Percentiles rank a stretch among this genome's conserved stretches.
Evolutionary conservation across 1,139 yeast genomes (phyloP).

Genomic region (Candida sp.): DNA sequence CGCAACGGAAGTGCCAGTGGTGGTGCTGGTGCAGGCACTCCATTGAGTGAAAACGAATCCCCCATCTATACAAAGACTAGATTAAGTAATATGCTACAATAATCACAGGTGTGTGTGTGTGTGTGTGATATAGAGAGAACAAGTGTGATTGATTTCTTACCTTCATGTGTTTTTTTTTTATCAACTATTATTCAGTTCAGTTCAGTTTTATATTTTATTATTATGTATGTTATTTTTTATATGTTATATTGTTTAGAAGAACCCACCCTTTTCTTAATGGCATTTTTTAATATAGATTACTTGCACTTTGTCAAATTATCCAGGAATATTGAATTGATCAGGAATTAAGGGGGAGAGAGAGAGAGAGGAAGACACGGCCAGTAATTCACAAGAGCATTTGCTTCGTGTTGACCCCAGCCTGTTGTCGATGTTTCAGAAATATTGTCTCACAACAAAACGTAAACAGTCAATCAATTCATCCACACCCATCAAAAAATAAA

Average conservation of each 20-base stretch:
- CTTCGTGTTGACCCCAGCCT: too few species aligned
- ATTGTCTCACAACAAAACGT: conserved; percentile 4
- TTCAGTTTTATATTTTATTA: background rate
- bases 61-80: conserved; percentile 9
- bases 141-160: background rate
- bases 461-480: conserved; percentile 1
- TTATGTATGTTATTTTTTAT: background rate
- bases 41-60: conserved; percentile 14
- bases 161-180: background rate
- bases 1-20: background rate
- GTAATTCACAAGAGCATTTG: too few species aligned
- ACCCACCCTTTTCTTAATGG: background rate
- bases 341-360: background rate
- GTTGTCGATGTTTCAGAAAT: conserved; percentile 1
- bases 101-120: conserved; percentile 2
- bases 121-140: background rate
- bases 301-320: background rate
- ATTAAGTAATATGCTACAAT: conserved; percentile 4
- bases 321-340: background rate
- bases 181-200: background rate
- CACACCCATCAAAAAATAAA: background rate
- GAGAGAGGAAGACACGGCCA: background rate
- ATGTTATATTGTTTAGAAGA: background rate
- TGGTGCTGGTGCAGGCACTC: conserved; percentile 8
- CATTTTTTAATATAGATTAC: conserved; percentile 1